These are phyloP conservation scores for Aspergillus persii DNA, from an alignment of 2,329 filamentous ascomycete species.

Conservation along the genomic window DNA sequence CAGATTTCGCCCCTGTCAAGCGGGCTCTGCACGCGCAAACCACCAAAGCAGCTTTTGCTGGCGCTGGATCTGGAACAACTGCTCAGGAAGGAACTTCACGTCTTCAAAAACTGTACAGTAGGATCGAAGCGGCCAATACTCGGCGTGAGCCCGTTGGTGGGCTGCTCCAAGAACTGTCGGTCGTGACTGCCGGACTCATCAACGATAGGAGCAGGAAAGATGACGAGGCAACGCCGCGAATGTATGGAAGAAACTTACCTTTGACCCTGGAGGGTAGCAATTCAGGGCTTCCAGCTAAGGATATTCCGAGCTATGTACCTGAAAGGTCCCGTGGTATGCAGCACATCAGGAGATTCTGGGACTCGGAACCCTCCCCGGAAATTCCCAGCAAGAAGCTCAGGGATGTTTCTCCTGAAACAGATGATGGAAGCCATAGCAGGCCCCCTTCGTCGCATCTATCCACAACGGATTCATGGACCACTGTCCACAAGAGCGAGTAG, in stretches of 20 bases:
- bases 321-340: neutral
- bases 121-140: conserved; percentile 30
- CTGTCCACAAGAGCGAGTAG: conserved; percentile 20
- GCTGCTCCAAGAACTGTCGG: conserved; percentile 29
- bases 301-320: neutral
- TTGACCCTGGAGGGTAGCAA: neutral
- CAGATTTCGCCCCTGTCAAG: neutral
- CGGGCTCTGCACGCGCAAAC: neutral
- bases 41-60: neutral
- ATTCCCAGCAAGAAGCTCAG: neutral
- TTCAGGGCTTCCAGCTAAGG: neutral
- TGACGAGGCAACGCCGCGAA: conserved; percentile 1
- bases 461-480: conserved; percentile 25
- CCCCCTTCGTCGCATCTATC: conserved; percentile 18
- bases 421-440: conserved; percentile 11
- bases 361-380: conserved; percentile 12
- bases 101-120: conserved; percentile 27
- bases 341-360: conserved; percentile 16
- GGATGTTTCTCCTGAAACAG: conserved; percentile 1
- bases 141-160: conserved; percentile 26
- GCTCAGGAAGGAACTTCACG: conserved; percentile 16
- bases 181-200: conserved; percentile 15
- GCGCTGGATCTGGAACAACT: conserved; percentile 6
- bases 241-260: neutral
- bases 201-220: conserved; percentile 9